Evolutionary conservation across 176 grass and related monocot species (phyloP).

Genomic region (Musa acuminata): DNA sequence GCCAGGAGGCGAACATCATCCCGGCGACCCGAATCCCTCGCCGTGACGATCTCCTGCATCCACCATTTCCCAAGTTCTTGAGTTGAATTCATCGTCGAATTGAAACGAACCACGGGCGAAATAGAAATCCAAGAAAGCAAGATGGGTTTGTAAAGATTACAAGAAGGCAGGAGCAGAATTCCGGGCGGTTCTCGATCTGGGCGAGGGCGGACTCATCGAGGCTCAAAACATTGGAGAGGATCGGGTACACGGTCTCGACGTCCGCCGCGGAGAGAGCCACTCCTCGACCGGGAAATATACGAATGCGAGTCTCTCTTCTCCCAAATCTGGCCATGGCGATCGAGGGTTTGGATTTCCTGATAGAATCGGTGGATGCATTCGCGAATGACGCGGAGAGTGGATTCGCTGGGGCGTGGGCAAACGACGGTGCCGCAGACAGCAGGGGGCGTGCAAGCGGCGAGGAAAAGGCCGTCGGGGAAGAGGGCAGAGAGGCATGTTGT

Average conservation of each 20-base stretch:
- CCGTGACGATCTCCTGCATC: conserved; percentile 79
- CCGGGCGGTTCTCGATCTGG: conserved; percentile 71
- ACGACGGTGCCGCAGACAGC: too few species aligned
- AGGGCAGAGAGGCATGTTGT: too few species aligned
- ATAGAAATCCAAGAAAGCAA: not conserved
- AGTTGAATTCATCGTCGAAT: not conserved
- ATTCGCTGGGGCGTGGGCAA: too few species aligned
- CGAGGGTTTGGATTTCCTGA: not conserved
- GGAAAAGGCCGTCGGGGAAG: too few species aligned
- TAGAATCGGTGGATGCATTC: not conserved
- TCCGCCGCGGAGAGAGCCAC: conserved; percentile 84
- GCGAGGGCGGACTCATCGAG: conserved; percentile 62
- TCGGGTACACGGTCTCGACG: conserved; percentile 65
- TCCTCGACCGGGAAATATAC: not conserved
- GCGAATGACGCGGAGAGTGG: not conserved
- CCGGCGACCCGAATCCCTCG: conserved; percentile 56
- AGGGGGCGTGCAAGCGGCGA: too few species aligned
- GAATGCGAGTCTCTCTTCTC: not conserved
- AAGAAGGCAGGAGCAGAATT: conserved; percentile 93
- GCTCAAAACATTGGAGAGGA: conserved; percentile 81
- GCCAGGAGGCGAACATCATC: conserved; percentile 85
- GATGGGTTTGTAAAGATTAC: conserved; percentile 24
- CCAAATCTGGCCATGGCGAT: not conserved
- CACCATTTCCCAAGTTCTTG: conserved; percentile 16
- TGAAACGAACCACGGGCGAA: not conserved